Evolutionary conservation across 805 yeast species (phyloP).

Genomic region (Sugiyamaella boreocaroliniensis): DNA sequence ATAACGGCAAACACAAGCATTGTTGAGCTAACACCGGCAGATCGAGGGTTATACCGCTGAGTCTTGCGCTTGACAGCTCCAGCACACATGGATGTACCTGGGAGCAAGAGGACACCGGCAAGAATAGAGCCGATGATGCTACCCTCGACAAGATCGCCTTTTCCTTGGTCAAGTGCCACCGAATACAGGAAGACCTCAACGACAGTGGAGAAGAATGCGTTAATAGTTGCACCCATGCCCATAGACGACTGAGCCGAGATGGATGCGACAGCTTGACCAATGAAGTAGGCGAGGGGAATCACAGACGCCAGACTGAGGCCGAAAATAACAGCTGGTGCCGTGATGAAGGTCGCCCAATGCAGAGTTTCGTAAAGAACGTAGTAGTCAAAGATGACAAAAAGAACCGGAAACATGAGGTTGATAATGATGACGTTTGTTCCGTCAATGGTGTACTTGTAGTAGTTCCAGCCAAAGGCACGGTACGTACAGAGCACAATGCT

Average conservation of each 20-base stretch:
- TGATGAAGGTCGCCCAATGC: constrained; percentile 37
- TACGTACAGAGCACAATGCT: constrained; percentile 76
- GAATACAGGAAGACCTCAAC: constrained; percentile 90
- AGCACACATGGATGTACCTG: constrained; percentile 96
- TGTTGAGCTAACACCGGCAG: constrained; percentile 96
- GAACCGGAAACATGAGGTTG: constrained; percentile 70
- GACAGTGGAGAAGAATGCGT: constrained; percentile 93
- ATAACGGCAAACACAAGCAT: constrained; percentile 87
- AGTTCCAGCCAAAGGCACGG: constrained; percentile 85
- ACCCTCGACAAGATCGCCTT: constrained; percentile 90
- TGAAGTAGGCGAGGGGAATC: constrained; percentile 90
- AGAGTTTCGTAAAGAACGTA: constrained; percentile 50
- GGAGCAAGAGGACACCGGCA: constrained; percentile 85
- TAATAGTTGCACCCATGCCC: constrained; percentile 98
- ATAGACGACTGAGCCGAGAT: constrained; percentile 96
- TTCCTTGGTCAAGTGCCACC: constrained; percentile 79
- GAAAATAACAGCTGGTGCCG: constrained; percentile 63
- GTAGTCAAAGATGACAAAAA: constrained; percentile 76
- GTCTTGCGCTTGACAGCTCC: constrained; percentile 92
- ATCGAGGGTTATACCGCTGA: constrained; percentile 89
- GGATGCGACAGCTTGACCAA: constrained; percentile 99
- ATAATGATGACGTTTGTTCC: constrained; percentile 92
- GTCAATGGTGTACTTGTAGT: constrained; percentile 92
- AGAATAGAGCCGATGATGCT: constrained; percentile 88
- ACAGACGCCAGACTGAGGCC: constrained; percentile 73